Percentiles rank a stretch among this genome's conserved stretches.
phyloP scores from a whole-genome alignment of 2,329 filamentous ascomycete genomes.

The Sarocladium oryzae region DNA sequence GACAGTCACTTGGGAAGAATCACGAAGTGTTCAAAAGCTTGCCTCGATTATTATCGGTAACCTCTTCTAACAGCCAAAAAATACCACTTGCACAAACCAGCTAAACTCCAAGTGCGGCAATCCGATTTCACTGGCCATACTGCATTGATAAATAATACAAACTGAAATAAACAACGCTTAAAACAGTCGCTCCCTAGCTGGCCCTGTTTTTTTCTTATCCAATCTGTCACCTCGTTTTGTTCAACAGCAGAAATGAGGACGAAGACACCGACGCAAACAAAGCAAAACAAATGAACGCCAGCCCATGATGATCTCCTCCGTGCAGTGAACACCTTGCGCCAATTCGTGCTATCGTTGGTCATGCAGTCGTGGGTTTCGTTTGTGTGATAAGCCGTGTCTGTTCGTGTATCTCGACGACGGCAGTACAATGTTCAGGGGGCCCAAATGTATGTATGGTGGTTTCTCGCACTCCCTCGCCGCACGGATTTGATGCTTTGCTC shows the following conservation, averaged over 20 bases:
- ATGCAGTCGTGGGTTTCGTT: neutral
- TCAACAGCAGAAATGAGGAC: neutral
- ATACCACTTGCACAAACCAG: no score
- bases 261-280: no score
- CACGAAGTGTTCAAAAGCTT: no score
- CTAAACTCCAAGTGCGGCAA: no score
- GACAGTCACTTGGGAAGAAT: no score
- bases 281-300: neutral
- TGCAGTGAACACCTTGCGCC: conserved; percentile 1
- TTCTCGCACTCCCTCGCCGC: neutral
- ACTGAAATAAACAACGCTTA: neutral
- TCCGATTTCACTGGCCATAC: no score
- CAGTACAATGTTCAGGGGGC: neutral
- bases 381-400: neutral
- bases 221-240: no score
- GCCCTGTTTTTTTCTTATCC: no score
- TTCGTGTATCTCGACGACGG: neutral
- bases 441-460: neutral
- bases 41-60: no score
- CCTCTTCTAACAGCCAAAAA: no score
- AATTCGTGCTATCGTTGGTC: neutral
- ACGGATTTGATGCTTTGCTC: neutral
- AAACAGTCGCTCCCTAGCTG: no score
- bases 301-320: neutral
- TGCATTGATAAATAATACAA: neutral